Conservation (phyloP, 306 rosid genomes). For the Bauhinia variegata region DNA sequence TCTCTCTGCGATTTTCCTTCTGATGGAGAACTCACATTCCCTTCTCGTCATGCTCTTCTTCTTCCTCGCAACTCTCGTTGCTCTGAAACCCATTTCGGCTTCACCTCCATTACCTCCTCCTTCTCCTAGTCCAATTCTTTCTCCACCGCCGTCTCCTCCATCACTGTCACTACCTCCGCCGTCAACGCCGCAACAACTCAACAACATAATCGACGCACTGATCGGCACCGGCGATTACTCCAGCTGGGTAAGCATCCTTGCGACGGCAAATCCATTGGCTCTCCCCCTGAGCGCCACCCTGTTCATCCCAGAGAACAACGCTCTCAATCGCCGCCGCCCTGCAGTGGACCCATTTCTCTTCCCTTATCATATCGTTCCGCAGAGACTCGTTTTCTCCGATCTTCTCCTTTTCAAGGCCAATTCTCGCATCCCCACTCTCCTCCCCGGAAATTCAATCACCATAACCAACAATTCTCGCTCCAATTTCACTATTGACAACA, state of each 20-base stretch:
- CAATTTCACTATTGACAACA: constrained; percentile 61
- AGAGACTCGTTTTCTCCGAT: constrained; percentile 67
- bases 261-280: constrained; percentile 28
- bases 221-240: constrained; percentile 65
- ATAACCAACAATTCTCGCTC: constrained; percentile 50
- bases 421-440: constrained; percentile 73
- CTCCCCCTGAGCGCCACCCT: constrained; percentile 60
- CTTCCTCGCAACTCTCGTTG: not conserved
- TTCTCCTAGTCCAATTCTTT: not conserved
- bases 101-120: not conserved
- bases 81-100: not conserved
- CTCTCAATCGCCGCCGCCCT: not conserved
- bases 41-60: not conserved
- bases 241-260: constrained; percentile 52
- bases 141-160: not conserved
- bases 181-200: constrained; percentile 39
- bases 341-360: constrained; percentile 50
- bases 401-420: constrained; percentile 56
- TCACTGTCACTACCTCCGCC: not conserved
- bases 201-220: constrained; percentile 69
- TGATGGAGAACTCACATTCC: constrained; percentile 14
- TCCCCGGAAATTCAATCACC: constrained; percentile 53
- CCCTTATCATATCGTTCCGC: constrained; percentile 74
- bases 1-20: not conserved
- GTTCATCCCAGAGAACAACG: constrained; percentile 56